Evolutionary conservation across 1,284 basidiomycete genomes (phyloP).

Genomic region (Xerocomus nothofagi): DNA sequence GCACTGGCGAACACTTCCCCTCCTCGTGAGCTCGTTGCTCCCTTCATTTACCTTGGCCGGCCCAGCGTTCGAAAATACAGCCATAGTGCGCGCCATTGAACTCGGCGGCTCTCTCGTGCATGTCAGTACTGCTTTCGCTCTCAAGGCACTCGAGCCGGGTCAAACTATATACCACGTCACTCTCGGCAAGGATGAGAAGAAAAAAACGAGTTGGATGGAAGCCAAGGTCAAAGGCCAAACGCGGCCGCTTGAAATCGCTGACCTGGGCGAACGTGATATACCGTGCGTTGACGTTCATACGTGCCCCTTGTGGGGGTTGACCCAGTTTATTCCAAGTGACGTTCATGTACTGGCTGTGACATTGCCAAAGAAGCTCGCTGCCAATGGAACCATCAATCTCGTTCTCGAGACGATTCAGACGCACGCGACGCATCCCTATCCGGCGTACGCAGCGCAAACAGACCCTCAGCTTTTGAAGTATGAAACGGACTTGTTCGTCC

Average conservation of each 20-base stretch:
- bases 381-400: constrained; percentile 65
- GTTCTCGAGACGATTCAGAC: constrained; percentile 76
- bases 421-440: constrained; percentile 76
- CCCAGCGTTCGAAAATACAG: constrained; percentile 79
- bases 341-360: constrained; percentile 48
- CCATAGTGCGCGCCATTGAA: constrained; percentile 83
- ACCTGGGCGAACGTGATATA: constrained; percentile 48
- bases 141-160: constrained; percentile 67
- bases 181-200: constrained; percentile 61
- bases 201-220: constrained; percentile 77
- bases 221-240: constrained; percentile 73
- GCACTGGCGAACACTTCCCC: constrained; percentile 42
- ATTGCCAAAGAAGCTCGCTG: constrained; percentile 47
- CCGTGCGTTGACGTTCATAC: constrained; percentile 42
- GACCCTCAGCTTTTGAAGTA: constrained; percentile 85
- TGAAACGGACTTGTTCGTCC: constrained; percentile 69
- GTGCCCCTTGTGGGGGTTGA: constrained; percentile 9
- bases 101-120: constrained; percentile 84
- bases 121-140: constrained; percentile 84
- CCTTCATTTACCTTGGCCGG: constrained; percentile 38
- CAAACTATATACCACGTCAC: constrained; percentile 71
- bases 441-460: constrained; percentile 68
- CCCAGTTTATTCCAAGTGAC: constrained; percentile 27
- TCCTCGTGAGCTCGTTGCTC: constrained; percentile 37
- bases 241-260: constrained; percentile 53